Evolutionary conservation across 768 basidiomycete genomes (phyloP).

Genomic region (Neoboletus subvelutipes): DNA sequence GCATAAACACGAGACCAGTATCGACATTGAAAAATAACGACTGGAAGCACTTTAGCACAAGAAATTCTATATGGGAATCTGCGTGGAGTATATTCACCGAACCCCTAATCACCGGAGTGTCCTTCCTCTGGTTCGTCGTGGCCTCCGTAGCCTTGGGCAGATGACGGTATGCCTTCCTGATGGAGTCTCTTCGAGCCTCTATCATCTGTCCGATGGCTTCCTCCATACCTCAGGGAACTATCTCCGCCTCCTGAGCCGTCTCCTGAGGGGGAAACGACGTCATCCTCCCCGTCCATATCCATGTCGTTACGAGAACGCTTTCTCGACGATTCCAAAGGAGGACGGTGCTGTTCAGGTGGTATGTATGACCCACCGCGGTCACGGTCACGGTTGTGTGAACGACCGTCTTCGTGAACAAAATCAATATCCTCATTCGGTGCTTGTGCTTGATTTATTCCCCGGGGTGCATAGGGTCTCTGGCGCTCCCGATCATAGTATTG

Average conservation of each 20-base stretch:
- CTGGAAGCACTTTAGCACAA: constrained; percentile 31
- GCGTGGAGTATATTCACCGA: constrained; percentile 21
- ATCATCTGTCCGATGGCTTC: constrained; percentile 44
- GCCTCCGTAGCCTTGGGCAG: constrained; percentile 26
- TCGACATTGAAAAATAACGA: constrained; percentile 18
- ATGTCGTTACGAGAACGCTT: constrained; percentile 63
- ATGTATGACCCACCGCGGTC: constrained; percentile 39
- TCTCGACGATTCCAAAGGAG: constrained; percentile 45
- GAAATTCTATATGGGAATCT: constrained; percentile 34
- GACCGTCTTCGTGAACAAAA: constrained; percentile 54
- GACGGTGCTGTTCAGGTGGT: constrained; percentile 38
- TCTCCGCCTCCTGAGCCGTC: constrained; percentile 31
- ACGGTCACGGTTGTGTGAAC: constrained; percentile 37
- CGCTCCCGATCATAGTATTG: constrained; percentile 54
- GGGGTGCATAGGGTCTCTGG: constrained; percentile 49
- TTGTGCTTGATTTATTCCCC: constrained; percentile 45
- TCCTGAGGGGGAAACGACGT: constrained; percentile 37
- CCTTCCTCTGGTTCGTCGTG: constrained; percentile 34
- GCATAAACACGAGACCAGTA: constrained; percentile 19
- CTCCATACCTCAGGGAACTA: constrained; percentile 34
- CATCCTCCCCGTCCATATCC: constrained; percentile 59
- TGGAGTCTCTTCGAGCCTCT: constrained; percentile 62
- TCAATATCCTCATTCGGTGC: constrained; percentile 46
- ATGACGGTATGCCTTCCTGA: constrained; percentile 38
- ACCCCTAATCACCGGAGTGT: constrained; percentile 33